Percentiles rank a stretch among this genome's conserved stretches.
Evolutionary conservation across 805 yeast genomes (phyloP).

Genomic region (Yamadazyma kitorensis): DNA sequence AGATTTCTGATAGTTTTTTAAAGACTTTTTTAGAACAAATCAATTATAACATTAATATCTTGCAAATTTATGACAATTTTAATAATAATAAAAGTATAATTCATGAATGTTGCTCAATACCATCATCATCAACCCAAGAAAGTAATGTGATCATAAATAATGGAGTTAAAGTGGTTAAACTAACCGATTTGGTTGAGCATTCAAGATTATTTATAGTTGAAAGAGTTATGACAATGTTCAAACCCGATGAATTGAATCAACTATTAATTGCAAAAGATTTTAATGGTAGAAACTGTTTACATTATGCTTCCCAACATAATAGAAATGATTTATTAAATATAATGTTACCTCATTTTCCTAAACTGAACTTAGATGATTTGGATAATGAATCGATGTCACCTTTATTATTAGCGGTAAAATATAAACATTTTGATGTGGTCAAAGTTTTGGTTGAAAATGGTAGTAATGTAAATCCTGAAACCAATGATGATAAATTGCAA

Average conservation of each 20-base stretch:
- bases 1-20: slow-evolving; percentile 61
- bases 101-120: slow-evolving; percentile 60
- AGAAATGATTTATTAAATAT: slow-evolving; percentile 42
- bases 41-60: slow-evolving; percentile 52
- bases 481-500: slow-evolving; percentile 52
- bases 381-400: slow-evolving; percentile 84
- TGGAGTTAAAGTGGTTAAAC: slow-evolving; percentile 36
- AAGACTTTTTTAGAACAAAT: slow-evolving; percentile 46
- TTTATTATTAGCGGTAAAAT: slow-evolving; percentile 71
- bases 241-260: slow-evolving; percentile 15
- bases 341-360: slow-evolving; percentile 38
- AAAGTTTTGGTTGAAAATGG: slow-evolving; percentile 32
- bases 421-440: slow-evolving; percentile 50
- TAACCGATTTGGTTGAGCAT: slow-evolving; percentile 37
- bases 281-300: slow-evolving; percentile 79
- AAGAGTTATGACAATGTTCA: slow-evolving; percentile 25
- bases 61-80: slow-evolving; percentile 60
- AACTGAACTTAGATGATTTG: slow-evolving; percentile 42
- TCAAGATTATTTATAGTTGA: slow-evolving; percentile 36
- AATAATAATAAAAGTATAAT: slow-evolving; percentile 61
- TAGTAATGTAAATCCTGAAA: slow-evolving; percentile 39
- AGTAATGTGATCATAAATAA: slow-evolving; percentile 39
- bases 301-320: slow-evolving; percentile 71
- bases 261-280: slow-evolving; percentile 48
- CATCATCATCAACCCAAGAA: slow-evolving; percentile 32